These are phyloP conservation scores for Tricholomella constricta DNA, from an alignment of 768 basidiomycete species.

Conservation along the genomic window DNA sequence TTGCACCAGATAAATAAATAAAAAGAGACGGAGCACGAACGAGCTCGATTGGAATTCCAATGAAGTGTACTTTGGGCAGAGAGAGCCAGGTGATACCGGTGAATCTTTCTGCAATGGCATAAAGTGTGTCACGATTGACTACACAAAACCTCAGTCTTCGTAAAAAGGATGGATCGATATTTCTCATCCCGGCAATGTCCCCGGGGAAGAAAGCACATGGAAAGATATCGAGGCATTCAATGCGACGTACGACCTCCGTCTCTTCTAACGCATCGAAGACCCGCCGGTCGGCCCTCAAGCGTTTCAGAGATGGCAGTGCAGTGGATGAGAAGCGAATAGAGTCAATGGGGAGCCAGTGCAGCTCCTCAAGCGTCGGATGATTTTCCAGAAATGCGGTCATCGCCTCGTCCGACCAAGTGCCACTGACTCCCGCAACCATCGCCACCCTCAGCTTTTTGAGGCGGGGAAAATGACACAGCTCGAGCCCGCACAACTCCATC, in stretches of 20 bases:
- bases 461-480: slow-evolving; percentile 38
- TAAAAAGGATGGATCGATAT: slow-evolving; percentile 30
- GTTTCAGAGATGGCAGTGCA: slow-evolving; percentile 41
- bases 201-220: slow-evolving; percentile 27
- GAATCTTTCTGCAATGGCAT: slow-evolving; percentile 37
- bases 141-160: slow-evolving; percentile 35
- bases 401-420: slow-evolving; percentile 31
- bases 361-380: slow-evolving; percentile 48
- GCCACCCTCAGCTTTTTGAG: slow-evolving; percentile 43
- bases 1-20: not conserved
- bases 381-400: slow-evolving; percentile 42
- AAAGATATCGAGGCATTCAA: slow-evolving; percentile 38
- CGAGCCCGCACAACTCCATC: slow-evolving; percentile 42
- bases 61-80: slow-evolving; percentile 31
- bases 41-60: slow-evolving; percentile 23
- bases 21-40: slow-evolving; percentile 20
- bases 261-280: slow-evolving; percentile 37
- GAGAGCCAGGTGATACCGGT: slow-evolving; percentile 42
- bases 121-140: slow-evolving; percentile 28
- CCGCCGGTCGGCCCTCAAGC: slow-evolving; percentile 35
- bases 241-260: slow-evolving; percentile 24
- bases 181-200: slow-evolving; percentile 29
- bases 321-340: slow-evolving; percentile 33
- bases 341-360: slow-evolving; percentile 47
- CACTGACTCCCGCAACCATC: slow-evolving; percentile 41